These are phyloP conservation scores for Yamadazyma dendronema DNA, from an alignment of 1,139 yeast genomes.

Conservation along the genomic window DNA sequence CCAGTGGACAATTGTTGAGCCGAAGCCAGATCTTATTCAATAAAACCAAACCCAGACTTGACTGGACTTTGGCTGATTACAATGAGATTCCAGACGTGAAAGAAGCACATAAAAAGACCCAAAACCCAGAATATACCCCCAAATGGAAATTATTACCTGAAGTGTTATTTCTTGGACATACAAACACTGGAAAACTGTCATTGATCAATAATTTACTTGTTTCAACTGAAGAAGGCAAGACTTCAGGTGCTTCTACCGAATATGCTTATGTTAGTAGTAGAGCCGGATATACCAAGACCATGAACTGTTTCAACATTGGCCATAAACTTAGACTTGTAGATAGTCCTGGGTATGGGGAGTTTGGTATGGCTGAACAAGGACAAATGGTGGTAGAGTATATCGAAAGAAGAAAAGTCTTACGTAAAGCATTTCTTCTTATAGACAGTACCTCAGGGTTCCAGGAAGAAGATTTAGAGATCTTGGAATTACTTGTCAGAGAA, in stretches of 20 bases:
- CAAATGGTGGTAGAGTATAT: conserved; percentile 63
- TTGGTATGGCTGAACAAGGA: conserved; percentile 66
- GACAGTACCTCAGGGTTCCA: conserved; percentile 59
- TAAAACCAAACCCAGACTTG: conserved; percentile 41
- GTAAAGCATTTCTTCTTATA: conserved; percentile 59
- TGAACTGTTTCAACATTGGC: conserved; percentile 71
- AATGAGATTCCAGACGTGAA: conserved; percentile 59
- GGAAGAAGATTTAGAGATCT: conserved; percentile 52
- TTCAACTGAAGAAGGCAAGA: conserved; percentile 17
- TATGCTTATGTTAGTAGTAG: conserved; percentile 56
- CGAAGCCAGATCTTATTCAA: conserved; percentile 38
- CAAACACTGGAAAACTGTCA: conserved; percentile 85
- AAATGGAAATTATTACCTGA: conserved; percentile 51
- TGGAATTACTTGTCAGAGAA: conserved; percentile 46
- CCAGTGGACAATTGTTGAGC: conserved; percentile 7
- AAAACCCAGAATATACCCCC: conserved; percentile 21
- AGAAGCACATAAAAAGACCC: conserved; percentile 17
- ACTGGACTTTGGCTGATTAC: conserved; percentile 59
- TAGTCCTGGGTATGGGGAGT: conserved; percentile 83
- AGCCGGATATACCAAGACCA: conserved; percentile 76
- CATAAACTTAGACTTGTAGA: conserved; percentile 66
- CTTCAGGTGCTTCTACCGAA: conserved; percentile 25
- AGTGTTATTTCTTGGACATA: conserved; percentile 70
- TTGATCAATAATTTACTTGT: conserved; percentile 56
- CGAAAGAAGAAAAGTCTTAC: conserved; percentile 48